phyloP scores from a whole-genome alignment of 2,329 filamentous ascomycete species.

The Fusarium sp. region DNA sequence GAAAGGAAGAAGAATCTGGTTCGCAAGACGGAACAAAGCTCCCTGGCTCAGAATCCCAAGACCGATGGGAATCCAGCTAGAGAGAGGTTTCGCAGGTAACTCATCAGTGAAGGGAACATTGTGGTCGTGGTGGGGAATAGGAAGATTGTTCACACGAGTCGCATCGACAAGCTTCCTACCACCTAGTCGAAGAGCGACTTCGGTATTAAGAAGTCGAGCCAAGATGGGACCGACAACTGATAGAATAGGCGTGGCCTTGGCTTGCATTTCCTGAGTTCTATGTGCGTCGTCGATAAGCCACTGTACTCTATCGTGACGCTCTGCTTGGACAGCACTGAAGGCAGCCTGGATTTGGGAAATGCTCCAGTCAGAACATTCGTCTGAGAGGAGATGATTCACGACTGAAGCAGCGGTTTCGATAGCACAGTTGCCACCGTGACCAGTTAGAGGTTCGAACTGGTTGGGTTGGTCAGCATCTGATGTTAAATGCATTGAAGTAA shows the following conservation, averaged over 20 bases:
- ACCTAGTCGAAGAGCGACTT: fast-evolving
- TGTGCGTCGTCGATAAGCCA: slow-evolving; percentile 8
- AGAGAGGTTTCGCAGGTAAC: neutral
- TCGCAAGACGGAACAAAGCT: neutral
- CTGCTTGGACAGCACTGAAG: neutral
- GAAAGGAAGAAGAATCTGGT: fast-evolving
- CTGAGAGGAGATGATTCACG: neutral
- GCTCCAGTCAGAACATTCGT: neutral
- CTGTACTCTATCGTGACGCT: neutral
- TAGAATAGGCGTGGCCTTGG: neutral
- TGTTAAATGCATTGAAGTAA: fast-evolving
- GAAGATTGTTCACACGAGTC: neutral
- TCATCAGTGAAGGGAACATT: neutral
- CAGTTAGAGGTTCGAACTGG: neutral
- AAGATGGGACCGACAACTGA: neutral
- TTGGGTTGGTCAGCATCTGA: fast-evolving
- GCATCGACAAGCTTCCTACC: neutral
- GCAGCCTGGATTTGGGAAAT: neutral
- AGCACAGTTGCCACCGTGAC: neutral
- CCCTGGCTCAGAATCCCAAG: neutral
- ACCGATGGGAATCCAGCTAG: neutral
- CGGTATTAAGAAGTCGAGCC: fast-evolving
- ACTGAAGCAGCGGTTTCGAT: slow-evolving; percentile 9
- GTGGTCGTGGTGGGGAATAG: neutral
- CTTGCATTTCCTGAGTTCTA: neutral